Percentiles rank a stretch among this genome's conserved stretches.
phyloP scores from a whole-genome alignment of 371 early-diverging fungal species.

The Saksenaea oblongispora region DNA sequence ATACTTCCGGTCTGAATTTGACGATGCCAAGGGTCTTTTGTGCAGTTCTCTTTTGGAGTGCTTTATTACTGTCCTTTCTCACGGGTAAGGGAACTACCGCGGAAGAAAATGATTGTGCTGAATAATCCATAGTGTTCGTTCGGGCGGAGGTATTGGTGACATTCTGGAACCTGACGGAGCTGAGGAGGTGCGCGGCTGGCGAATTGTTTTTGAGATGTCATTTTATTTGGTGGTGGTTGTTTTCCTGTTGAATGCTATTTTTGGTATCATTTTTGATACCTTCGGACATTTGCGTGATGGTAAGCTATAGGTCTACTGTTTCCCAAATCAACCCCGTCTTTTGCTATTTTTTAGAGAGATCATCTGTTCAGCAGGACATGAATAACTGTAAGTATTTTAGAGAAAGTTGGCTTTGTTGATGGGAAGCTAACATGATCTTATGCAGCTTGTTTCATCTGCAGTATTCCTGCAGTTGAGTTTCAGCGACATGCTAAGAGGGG shows the following conservation, averaged over 20 bases:
- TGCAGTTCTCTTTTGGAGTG: slow-evolving; percentile 52
- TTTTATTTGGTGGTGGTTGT: slow-evolving; percentile 61
- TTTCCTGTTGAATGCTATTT: slow-evolving; percentile 59
- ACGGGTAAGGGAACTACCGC: slow-evolving; percentile 32
- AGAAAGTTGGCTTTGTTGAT: background rate
- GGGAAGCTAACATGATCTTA: background rate
- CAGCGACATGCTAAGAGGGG: slow-evolving; percentile 53
- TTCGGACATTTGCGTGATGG: slow-evolving; percentile 63
- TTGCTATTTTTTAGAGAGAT: slow-evolving; percentile 32
- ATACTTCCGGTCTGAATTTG: slow-evolving; percentile 53
- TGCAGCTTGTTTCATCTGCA: slow-evolving; percentile 57
- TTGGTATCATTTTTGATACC: slow-evolving; percentile 66
- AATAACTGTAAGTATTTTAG: slow-evolving; percentile 33
- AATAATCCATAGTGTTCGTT: slow-evolving; percentile 33
- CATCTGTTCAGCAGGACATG: slow-evolving; percentile 53
- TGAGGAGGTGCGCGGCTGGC: slow-evolving; percentile 42
- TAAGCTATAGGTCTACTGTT: slow-evolving; percentile 11
- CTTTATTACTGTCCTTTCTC: slow-evolving; percentile 53
- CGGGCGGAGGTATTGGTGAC: slow-evolving; percentile 62
- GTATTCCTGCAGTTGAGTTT: slow-evolving; percentile 55
- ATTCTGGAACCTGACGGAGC: slow-evolving; percentile 39
- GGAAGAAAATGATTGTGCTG: background rate
- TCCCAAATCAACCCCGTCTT: background rate
- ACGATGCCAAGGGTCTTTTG: slow-evolving; percentile 42
- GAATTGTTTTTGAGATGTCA: slow-evolving; percentile 55